Percentiles rank a stretch among this genome's conserved stretches.
Conservation (phyloP, 805 yeast species). For the Candida peoriensis region DNA sequence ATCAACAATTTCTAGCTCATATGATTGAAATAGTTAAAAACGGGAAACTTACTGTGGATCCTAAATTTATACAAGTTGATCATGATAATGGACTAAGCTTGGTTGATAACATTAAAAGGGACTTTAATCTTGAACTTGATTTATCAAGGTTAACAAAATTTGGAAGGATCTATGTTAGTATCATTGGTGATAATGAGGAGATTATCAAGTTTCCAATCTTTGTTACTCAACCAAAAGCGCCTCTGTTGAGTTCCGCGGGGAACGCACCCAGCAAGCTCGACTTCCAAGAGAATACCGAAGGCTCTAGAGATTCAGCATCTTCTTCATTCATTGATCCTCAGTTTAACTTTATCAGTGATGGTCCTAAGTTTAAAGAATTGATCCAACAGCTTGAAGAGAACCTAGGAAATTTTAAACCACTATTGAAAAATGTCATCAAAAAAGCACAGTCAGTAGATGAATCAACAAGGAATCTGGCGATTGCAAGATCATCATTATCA, state of each 20-base stretch:
- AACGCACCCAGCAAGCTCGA: too few species aligned
- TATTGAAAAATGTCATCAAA: conserved; percentile 13
- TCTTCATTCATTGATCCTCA: neutral
- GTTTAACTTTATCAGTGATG: conserved; percentile 4
- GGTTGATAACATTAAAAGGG: neutral
- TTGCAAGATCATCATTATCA: conserved; percentile 15
- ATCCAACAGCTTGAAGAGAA: conserved; percentile 9
- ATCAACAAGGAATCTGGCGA: conserved; percentile 14
- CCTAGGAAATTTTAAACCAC: conserved; percentile 4
- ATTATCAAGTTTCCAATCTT: conserved; percentile 2
- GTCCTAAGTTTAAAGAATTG: conserved; percentile 7
- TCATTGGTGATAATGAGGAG: conserved; percentile 3
- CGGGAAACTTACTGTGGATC: neutral
- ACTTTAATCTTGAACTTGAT: conserved; percentile 1
- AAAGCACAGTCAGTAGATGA: conserved; percentile 18
- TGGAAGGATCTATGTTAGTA: neutral
- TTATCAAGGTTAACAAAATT: neutral
- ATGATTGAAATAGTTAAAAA: neutral
- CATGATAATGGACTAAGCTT: neutral
- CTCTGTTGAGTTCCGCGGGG: too few species aligned
- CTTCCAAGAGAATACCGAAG: too few species aligned
- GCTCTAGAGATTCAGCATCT: too few species aligned
- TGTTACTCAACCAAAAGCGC: neutral
- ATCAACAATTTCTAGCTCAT: neutral
- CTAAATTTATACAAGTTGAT: neutral